phyloP scores from a whole-genome alignment of 768 basidiomycete genomes.

The Pholiota conissans region DNA sequence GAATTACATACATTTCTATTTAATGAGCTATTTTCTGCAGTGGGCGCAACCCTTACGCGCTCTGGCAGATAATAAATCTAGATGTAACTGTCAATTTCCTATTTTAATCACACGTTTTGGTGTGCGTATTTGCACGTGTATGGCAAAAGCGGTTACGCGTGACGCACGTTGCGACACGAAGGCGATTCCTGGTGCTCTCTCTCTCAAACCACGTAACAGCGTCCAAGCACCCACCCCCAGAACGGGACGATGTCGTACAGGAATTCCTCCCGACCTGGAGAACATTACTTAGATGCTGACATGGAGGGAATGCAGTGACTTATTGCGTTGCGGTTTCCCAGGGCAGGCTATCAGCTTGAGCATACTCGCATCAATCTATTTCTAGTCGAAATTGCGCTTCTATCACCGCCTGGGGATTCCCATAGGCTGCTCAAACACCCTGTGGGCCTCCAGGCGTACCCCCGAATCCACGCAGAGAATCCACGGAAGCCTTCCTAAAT shows the following conservation, averaged over 20 bases:
- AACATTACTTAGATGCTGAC: too few species aligned
- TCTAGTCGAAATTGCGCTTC: slow-evolving; percentile 7
- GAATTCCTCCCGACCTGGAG: neutral
- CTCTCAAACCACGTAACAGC: neutral
- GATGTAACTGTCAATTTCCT: neutral
- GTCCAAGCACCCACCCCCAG: neutral
- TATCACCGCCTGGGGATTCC: slow-evolving; percentile 17
- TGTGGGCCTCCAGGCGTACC: slow-evolving; percentile 3
- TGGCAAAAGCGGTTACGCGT: neutral
- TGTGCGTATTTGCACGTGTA: neutral
- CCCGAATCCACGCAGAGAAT: slow-evolving; percentile 11
- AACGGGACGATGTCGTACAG: neutral
- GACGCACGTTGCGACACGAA: neutral
- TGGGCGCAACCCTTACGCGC: neutral
- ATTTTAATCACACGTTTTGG: neutral
- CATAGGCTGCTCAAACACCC: neutral
- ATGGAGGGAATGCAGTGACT: too few species aligned
- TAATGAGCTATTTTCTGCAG: neutral
- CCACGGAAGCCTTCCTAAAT: neutral
- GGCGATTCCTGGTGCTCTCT: neutral
- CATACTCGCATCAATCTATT: neutral
- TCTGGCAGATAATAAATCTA: neutral
- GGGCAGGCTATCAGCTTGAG: slow-evolving; percentile 8
- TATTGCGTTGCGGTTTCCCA: slow-evolving; percentile 18
- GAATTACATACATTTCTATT: neutral